These are phyloP conservation scores for Rhodosporidiobolus sp. DNA, from an alignment of 768 basidiomycete species.

Conservation along the genomic window DNA sequence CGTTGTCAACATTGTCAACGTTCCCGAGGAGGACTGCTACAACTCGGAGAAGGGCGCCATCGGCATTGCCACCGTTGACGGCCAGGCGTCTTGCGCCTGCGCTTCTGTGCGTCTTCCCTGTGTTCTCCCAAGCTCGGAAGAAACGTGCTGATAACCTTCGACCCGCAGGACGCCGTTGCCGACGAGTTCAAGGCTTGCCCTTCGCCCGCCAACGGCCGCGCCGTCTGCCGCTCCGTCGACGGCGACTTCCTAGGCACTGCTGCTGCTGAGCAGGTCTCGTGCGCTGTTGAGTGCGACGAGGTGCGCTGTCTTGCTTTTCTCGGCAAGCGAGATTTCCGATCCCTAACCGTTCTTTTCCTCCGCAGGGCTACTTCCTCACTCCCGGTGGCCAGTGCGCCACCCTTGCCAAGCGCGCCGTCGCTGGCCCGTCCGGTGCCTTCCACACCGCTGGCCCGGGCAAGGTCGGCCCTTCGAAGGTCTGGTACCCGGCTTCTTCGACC, in stretches of 20 bases:
- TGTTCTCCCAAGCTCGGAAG: no score
- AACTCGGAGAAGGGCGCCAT: slow-evolving; percentile 30
- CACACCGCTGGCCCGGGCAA: slow-evolving; percentile 10
- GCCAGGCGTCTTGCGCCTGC: slow-evolving; percentile 34
- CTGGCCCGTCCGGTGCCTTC: slow-evolving; percentile 6
- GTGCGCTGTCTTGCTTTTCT: background rate
- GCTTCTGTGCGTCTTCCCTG: slow-evolving; percentile 15
- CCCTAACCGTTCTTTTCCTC: background rate
- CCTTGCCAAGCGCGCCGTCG: slow-evolving; percentile 31
- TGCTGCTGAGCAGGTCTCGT: slow-evolving; percentile 9
- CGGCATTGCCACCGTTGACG: slow-evolving; percentile 31
- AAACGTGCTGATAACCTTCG: background rate
- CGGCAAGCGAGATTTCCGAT: no score
- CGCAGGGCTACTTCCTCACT: slow-evolving; percentile 34
- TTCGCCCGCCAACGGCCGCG: slow-evolving; percentile 29
- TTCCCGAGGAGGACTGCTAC: slow-evolving; percentile 33
- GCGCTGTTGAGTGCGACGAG: slow-evolving; percentile 37
- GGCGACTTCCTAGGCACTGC: slow-evolving; percentile 35
- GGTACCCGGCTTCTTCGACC: background rate
- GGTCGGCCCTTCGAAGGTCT: background rate
- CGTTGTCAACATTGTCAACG: slow-evolving; percentile 34
- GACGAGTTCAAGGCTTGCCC: slow-evolving; percentile 32
- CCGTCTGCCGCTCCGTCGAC: slow-evolving; percentile 33
- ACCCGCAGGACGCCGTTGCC: slow-evolving; percentile 15
- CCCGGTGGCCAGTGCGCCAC: slow-evolving; percentile 30